Base-by-base conservation (phyloP, 768 basidiomycete genomes). In the Lactarius quietus region DNA sequence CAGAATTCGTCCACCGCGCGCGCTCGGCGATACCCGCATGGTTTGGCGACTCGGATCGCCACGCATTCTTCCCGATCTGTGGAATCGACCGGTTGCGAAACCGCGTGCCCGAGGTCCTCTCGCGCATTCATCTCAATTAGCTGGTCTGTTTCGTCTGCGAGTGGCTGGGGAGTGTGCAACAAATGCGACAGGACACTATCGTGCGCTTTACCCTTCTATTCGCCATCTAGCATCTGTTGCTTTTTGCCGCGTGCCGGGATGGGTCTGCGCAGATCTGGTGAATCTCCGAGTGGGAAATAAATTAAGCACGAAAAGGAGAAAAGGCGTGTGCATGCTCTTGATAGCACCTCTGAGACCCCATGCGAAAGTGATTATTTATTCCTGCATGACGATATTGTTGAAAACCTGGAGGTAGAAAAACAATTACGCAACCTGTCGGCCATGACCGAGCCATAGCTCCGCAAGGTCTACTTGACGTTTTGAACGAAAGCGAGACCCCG, bases 101-200 rank as follows among this genome's bases (percentile, higher is more conserved):
- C 80, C 17, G 84, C 78, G 41, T 81, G 74, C 71, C 86, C 82
- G 18, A 89, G 74, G 5, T 76, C 71, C 59, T 86, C 85, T 43
- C 80, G 78, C 15, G 90, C 63, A 52, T 84, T 72, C 86, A 93
- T 89, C 38, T 89, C 84, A n/a, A 98, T 76, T 3, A 80, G 79
- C 1, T 74, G 85, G 66, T 93, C 89, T 9, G 92, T 87, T 74
- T 93, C 70, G 3, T 79, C 76, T 3, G 80, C 75, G 9, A 98
- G 86, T 68, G 84, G 81, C 69, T 95, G 84, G 0, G 78, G 74
- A 20, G 77, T 68, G 29, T 76, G 78, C 60, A 98, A 76, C 78
- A 99, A 98, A 76, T 79, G 80, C 86, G 87, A 87, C 23, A 98
- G 75, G 28, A 95, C 83, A 6, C 84, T 80, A 75, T 97, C 95